Conservation (phyloP, 148 eudicot genomes). For the Chenopodium berlandieri region DNA sequence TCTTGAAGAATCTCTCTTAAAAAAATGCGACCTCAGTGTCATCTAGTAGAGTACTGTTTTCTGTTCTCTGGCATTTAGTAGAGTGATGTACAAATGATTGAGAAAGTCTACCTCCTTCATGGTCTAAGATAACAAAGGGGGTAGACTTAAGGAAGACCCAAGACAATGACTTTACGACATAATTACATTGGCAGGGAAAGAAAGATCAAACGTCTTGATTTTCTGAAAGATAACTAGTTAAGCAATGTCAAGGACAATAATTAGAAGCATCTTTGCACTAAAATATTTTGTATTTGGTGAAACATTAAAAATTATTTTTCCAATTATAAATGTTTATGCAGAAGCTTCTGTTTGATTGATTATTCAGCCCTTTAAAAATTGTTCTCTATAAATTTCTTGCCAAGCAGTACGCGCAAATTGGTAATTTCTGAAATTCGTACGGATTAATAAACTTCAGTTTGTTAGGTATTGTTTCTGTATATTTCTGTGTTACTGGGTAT, state of each 20-base stretch:
- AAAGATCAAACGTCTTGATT: background rate
- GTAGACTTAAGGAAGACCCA: conserved; percentile 1
- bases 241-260: background rate
- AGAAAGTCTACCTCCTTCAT: background rate
- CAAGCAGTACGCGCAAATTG: background rate
- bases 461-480: background rate
- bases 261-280: background rate
- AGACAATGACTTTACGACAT: background rate
- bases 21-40: background rate
- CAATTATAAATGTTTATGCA: too few relatives aligned
- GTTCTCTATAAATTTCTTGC: background rate
- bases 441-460: background rate
- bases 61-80: background rate
- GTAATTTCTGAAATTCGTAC: background rate
- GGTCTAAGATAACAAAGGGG: background rate
- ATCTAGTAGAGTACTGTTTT: background rate
- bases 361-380: background rate
- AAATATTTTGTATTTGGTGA: too few relatives aligned
- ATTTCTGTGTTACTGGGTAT: background rate
- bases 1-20: background rate
- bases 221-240: background rate
- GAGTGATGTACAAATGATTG: background rate
- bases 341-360: background rate
- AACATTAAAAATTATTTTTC: too few relatives aligned
- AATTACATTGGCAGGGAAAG: background rate